phyloP scores from a whole-genome alignment of 495 filamentous ascomycete genomes.

The Geopyxis carbonaria region DNA sequence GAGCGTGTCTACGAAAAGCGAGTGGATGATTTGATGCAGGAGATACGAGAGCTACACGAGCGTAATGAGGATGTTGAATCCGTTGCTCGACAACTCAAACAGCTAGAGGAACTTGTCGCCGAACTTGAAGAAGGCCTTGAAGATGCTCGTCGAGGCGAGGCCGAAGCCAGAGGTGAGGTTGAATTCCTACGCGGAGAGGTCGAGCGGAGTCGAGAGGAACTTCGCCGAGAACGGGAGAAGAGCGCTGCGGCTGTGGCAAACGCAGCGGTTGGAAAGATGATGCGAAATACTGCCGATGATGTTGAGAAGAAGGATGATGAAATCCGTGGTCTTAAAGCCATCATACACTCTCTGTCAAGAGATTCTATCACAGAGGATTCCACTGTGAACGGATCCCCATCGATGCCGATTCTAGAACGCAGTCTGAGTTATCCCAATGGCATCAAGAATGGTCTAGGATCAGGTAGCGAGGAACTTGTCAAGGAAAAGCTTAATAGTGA shows the following conservation, averaged over 20 bases:
- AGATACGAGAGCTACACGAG: conserved; percentile 65
- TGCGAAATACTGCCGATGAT: conserved; percentile 44
- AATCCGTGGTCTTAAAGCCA: conserved; percentile 89
- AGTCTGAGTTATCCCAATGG: neutral
- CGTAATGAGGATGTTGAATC: conserved; percentile 76
- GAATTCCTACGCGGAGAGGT: conserved; percentile 94
- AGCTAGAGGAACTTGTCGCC: conserved; percentile 86
- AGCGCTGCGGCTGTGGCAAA: conserved; percentile 46
- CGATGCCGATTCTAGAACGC: neutral
- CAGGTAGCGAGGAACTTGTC: conserved; percentile 34
- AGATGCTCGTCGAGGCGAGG: conserved; percentile 89
- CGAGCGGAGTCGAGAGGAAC: conserved; percentile 76
- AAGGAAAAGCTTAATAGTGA: conserved; percentile 39
- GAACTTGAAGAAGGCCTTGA: conserved; percentile 94
- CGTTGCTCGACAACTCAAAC: conserved; percentile 78
- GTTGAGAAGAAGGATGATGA: conserved; percentile 92
- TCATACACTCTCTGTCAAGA: conserved; percentile 83
- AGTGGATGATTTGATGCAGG: conserved; percentile 73
- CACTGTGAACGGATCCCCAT: conserved; percentile 5
- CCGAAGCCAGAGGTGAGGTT: conserved; percentile 87
- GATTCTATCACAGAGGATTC: conserved; percentile 38
- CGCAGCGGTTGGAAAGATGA: conserved; percentile 34
- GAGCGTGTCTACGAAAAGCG: conserved; percentile 93
- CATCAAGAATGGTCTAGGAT: neutral
- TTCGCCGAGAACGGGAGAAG: conserved; percentile 78